Evolutionary conservation across 768 basidiomycete species (phyloP), one percentile per base, ranked within the genome.

Genomic region (Solioccasus polychromus): DNA sequence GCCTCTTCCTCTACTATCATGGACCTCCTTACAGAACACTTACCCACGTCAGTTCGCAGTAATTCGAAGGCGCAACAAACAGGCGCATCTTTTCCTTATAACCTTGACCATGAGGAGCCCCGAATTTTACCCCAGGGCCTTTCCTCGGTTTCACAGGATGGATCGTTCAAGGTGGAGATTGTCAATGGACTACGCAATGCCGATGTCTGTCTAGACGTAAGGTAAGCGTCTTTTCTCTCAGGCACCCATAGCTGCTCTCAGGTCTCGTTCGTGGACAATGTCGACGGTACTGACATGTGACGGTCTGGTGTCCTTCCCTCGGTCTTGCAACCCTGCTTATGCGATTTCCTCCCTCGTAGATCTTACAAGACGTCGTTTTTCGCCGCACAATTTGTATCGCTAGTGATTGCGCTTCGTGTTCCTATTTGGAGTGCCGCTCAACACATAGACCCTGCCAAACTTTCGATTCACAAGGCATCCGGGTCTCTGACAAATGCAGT

Each of bases 401-500:
- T 85, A 39, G 54, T 86, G 22, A 71, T 71, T 30, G 63, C 71
- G 10, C 70, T 91, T 36, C 72, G 72, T 36, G 69, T 86, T 3
- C 77, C 79, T 18, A 69, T 69, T 25, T 92, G 90, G 89, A 60
- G 63, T 30, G 69, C 72, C 18, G 47, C 66, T 2, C 70, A 68
- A 36, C 48, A 35, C n/a, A 68, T 83, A 34, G 68, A 68, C 25
- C 66, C 78, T 26, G 64, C 75, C 35, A 65, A 70, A 24, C 59
- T 94, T 40, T 72, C 71, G 44, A 76, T 97, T 52, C 74, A 73
- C 61, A 93, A 87, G 61, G 86, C 94, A 19, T 91, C 93, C 7
- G 94, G 95, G 8, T 86, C 91, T 10, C 69, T 97, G 52, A 99
- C 95, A 32, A 99, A 99, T 66, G 87, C 90, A 44, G 92, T 99